Evolutionary conservation across 2,329 filamentous ascomycete species (phyloP), one percentile per base, ranked within the genome.

Genomic region (Lachnum nothofagi): DNA sequence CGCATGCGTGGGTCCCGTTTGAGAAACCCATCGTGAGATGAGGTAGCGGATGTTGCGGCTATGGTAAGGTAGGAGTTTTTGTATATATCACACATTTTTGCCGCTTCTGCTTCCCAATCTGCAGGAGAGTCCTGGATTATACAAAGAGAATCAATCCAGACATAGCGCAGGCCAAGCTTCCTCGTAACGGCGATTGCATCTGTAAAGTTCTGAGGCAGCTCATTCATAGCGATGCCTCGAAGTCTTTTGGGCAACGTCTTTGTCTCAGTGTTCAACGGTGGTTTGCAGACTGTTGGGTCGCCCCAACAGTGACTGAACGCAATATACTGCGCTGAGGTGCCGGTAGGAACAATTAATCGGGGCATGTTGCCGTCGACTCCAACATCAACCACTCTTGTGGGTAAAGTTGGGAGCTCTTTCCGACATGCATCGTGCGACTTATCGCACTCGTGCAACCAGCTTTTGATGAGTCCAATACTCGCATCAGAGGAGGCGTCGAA

Each of bases 61-160:
- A 46, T 34, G 3, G 35, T 46, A 23, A 46, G 12, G 5, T 9
- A 17, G 4, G 35, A 35, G 19, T 40, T 31, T 5, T 12, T 41
- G n/a, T 41, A 46, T 5, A 46, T 22, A 19, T 46, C 37, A 9
- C 25, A 5, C 44, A 46, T 46, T 19, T 22, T 37, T 6, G 22
- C 14, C 10, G 33, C n/a, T 24, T 48, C 40, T 3, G n/a, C 44
- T 17, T 9, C 10, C 44, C 27, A 24, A 10, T 46, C 44, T 22
- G 31, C 35, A 4, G 16, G 9, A 2, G 16, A 12, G 17, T 47
- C 38, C n/a, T 47, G 45, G 3, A 42, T 22, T 25, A 47, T 42
- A 17, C 45, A 47, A 8, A 47, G 20, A 22, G 22, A 12, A 27
- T 45, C 43, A 10, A 39, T 34, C 43, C 43, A 45, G 6, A 45